These are phyloP conservation scores for Gautieria morchelliformis DNA, from an alignment of 768 basidiomycete genomes.

Conservation along the genomic window DNA sequence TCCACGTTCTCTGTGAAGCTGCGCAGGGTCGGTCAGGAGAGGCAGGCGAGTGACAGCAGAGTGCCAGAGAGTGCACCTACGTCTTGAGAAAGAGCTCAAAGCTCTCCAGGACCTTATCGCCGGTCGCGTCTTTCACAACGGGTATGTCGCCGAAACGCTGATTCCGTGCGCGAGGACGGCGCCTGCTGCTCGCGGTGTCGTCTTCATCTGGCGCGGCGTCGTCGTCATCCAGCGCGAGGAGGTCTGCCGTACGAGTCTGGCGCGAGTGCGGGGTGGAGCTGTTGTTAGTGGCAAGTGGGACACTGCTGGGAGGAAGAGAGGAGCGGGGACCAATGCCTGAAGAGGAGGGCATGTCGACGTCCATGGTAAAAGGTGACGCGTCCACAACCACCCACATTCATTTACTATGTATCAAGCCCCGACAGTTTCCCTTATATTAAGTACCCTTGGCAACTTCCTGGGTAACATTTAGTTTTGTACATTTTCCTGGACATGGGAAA, in stretches of 20 bases:
- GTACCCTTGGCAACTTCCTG: too few species aligned
- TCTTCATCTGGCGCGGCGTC: conserved; percentile 14
- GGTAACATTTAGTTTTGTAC: too few species aligned
- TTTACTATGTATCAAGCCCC: neutral
- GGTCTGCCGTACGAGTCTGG: conserved; percentile 23
- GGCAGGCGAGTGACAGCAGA: neutral
- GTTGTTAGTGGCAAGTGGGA: conserved; percentile 27
- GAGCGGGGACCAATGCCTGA: conserved; percentile 25
- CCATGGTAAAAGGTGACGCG: neutral
- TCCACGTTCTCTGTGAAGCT: conserved; percentile 82
- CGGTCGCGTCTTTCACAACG: conserved; percentile 86
- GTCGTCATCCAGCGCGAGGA: conserved; percentile 30
- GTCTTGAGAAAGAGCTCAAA: conserved; percentile 88
- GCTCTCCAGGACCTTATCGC: conserved; percentile 87
- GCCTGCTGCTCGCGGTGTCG: conserved; percentile 31
- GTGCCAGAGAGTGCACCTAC: conserved; percentile 39
- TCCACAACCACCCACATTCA: neutral
- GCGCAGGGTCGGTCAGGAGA: conserved; percentile 7
- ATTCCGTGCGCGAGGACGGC: conserved; percentile 33
- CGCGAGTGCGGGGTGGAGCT: conserved; percentile 21
- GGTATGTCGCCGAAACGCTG: conserved; percentile 61
- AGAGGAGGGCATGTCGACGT: conserved; percentile 9
- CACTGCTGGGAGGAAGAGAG: conserved; percentile 45
- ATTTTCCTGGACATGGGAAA: too few species aligned
- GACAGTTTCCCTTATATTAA: too few species aligned